Conservation (phyloP, 2,329 filamentous ascomycete species). For the Aureobasidium sp. region DNA sequence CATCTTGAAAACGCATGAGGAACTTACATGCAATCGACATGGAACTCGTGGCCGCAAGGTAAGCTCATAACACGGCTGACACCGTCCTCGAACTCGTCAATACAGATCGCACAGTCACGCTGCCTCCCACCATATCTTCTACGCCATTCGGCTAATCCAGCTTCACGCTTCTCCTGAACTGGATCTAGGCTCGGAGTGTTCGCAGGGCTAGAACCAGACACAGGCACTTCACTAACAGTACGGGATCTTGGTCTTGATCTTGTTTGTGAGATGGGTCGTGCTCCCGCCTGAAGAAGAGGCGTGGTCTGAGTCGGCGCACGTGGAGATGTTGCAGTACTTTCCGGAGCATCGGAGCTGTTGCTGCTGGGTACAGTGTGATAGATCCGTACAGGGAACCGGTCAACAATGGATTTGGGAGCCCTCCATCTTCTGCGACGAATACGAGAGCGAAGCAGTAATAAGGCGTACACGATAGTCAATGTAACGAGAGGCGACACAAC, state of each 20-base stretch:
- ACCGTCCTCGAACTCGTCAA: conserved; percentile 94
- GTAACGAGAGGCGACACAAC: conserved; percentile 91
- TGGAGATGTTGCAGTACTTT: conserved; percentile 10
- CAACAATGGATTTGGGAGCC: conserved; percentile 94
- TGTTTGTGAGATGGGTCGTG: conserved; percentile 35
- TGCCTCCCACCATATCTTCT: conserved; percentile 57
- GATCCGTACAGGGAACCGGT: conserved; percentile 87
- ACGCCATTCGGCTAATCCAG: conserved; percentile 45
- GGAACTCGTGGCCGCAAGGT: conserved; percentile 96
- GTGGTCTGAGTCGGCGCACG: conserved; percentile 50
- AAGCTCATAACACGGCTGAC: conserved; percentile 94
- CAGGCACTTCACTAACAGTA: conserved; percentile 54
- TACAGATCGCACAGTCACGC: conserved; percentile 89
- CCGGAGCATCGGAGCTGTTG: conserved; percentile 48
- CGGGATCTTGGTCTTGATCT: conserved; percentile 56
- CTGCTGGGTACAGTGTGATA: conserved; percentile 76
- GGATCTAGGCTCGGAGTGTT: conserved; percentile 29
- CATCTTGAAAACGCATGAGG: neutral
- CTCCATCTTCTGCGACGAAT: conserved; percentile 88
- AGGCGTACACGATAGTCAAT: conserved; percentile 82
- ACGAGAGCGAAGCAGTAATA: conserved; percentile 78
- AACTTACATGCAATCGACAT: conserved; percentile 95
- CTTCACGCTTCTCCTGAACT: conserved; percentile 47
- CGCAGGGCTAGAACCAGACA: conserved; percentile 20
- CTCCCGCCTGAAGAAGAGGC: conserved; percentile 58